Percentiles rank a stretch among this genome's conserved stretches.
Conservation (phyloP, 176 grass and related monocot genomes). For the Sorghum bicolor region Sorghum_bicolor_NCBIv3 NC_012879.2:9413001-9413500, state of each 20-base stretch:
- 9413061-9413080: conserved; percentile 92
- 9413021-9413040: conserved; percentile 78
- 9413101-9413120: conserved; percentile 50
- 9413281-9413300: conserved; percentile 90
- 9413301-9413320: conserved; percentile 84
- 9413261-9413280: not conserved
- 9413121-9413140: conserved; percentile 91
- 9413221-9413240: not conserved
- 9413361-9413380: not conserved
- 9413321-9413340: conserved; percentile 91
- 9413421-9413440: conserved; percentile 10
- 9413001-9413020: conserved; percentile 61
- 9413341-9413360: not conserved
- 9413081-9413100: conserved; percentile 69
- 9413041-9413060: conserved; percentile 80
- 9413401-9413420: conserved; percentile 11
- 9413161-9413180: not conserved
- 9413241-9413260: conserved; percentile 38
- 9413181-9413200: conserved; percentile 1
- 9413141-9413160: conserved; percentile 92
- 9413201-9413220: conserved; percentile 16
- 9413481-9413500: conserved; percentile 80
- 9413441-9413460: conserved; percentile 93
- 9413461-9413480: conserved; percentile 84
- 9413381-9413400: not conserved